Evolutionary conservation across 2,329 filamentous ascomycete species (phyloP).

Genomic region (Fusarium sp.): DNA sequence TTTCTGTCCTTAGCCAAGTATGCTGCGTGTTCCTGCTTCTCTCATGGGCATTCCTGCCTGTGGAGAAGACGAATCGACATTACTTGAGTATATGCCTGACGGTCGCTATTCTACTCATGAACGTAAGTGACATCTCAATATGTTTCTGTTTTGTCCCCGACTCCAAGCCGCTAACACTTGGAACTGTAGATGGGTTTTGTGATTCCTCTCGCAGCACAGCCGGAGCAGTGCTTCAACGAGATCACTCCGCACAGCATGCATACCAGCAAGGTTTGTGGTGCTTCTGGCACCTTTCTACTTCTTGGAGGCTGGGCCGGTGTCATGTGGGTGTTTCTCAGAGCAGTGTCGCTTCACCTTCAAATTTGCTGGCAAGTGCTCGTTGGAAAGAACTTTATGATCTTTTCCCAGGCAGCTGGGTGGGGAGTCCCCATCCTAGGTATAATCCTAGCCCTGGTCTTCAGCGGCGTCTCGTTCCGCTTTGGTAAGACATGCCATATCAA

Average conservation of each 20-base stretch:
- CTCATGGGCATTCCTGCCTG: conserved; percentile 84
- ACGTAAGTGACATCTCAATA: conserved; percentile 68
- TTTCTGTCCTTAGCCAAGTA: conserved; percentile 80
- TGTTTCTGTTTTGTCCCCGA: background rate
- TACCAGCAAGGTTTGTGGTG: conserved; percentile 83
- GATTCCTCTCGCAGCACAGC: conserved; percentile 82
- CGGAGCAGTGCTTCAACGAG: conserved; percentile 85
- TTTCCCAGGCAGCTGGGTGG: conserved; percentile 85
- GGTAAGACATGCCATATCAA: conserved; percentile 95
- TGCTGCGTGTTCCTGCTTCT: conserved; percentile 81
- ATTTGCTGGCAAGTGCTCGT: conserved; percentile 98
- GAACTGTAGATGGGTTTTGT: conserved; percentile 83
- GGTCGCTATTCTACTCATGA: conserved; percentile 80
- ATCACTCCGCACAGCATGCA: conserved; percentile 97
- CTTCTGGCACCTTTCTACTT: conserved; percentile 87
- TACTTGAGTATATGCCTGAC: conserved; percentile 93
- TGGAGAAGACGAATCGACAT: conserved; percentile 91
- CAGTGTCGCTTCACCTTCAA: conserved; percentile 92
- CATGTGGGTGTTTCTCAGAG: conserved; percentile 92
- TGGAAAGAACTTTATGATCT: conserved; percentile 90
- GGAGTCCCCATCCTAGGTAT: conserved; percentile 83
- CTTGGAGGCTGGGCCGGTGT: conserved; percentile 87
- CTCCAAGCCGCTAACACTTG: conserved; percentile 37
- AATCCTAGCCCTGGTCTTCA: conserved; percentile 81
- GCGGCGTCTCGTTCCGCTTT: conserved; percentile 94